phyloP scores from a whole-genome alignment of 352 stramenopile species.

The Globisporangium nunn region DNA sequence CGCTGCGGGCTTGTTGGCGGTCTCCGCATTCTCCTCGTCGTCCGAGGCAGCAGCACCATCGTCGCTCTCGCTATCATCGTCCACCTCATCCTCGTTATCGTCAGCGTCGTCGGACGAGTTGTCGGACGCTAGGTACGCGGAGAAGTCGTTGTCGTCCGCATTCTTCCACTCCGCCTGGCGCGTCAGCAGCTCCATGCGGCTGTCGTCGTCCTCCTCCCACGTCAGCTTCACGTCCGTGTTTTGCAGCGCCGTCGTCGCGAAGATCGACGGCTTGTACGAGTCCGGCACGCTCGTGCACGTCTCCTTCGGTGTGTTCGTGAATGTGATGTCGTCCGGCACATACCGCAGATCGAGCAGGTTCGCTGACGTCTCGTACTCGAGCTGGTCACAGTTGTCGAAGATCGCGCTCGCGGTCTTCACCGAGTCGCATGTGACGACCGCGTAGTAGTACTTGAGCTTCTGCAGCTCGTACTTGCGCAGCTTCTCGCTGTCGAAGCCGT shows the following conservation, averaged over 20 bases:
- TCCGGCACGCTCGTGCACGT: constrained; percentile 79
- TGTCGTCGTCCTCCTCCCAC: constrained; percentile 93
- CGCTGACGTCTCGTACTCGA: constrained; percentile 96
- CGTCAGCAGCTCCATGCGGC: constrained; percentile 84
- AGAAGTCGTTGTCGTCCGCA: constrained; percentile 90
- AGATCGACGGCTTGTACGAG: constrained; percentile 93
- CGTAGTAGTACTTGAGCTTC: constrained; percentile 98
- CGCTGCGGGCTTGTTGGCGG: constrained; percentile 6
- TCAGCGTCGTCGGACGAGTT: constrained; percentile 35
- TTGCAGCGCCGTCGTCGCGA: constrained; percentile 90
- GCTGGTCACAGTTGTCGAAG: constrained; percentile 94
- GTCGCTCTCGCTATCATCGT: constrained; percentile 30
- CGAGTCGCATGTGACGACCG: constrained; percentile 91
- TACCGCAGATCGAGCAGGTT: constrained; percentile 94
- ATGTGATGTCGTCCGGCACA: constrained; percentile 88
- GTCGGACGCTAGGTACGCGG: constrained; percentile 90
- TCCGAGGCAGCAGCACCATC: constrained; percentile 16
- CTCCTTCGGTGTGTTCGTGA: constrained; percentile 86
- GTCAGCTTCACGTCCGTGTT: constrained; percentile 92
- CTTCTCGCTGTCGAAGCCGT: constrained; percentile 92
- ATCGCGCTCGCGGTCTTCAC: constrained; percentile 88
- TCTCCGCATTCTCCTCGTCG: background rate
- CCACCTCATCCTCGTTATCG: constrained; percentile 29
- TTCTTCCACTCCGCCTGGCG: constrained; percentile 73
- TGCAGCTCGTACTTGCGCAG: constrained; percentile 95